phyloP scores from a whole-genome alignment of 2,329 filamentous ascomycete genomes.

The Aspergillus arachidicola region DNA sequence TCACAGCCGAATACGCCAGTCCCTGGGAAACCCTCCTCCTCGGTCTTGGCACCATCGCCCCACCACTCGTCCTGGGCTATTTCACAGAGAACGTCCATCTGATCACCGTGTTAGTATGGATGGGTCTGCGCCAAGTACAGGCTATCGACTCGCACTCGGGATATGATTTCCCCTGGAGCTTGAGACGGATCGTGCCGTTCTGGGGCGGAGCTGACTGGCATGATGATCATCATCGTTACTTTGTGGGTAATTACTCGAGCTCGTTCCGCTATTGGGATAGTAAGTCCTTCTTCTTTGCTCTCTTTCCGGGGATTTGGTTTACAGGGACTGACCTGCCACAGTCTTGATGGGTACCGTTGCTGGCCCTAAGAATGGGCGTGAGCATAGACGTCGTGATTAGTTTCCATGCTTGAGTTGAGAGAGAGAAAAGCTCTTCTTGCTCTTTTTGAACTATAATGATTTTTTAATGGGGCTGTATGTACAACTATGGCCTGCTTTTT shows the following conservation, averaged over 20 bases:
- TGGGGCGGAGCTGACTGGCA: constrained; percentile 96
- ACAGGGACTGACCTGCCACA: constrained; percentile 5
- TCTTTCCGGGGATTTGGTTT: not conserved
- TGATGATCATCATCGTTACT: constrained; percentile 93
- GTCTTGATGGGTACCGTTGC: constrained; percentile 28
- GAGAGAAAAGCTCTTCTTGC: not conserved
- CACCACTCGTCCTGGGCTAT: constrained; percentile 76
- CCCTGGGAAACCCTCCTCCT: constrained; percentile 94
- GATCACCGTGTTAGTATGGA: constrained; percentile 95
- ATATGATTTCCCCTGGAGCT: constrained; percentile 95
- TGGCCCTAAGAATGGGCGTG: constrained; percentile 20
- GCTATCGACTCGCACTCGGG: constrained; percentile 95
- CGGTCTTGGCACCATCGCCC: constrained; percentile 78
- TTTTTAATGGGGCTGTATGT: not conserved
- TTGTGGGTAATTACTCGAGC: constrained; percentile 94
- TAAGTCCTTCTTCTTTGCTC: constrained; percentile 12
- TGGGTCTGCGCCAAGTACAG: constrained; percentile 85
- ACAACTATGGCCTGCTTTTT: not conserved
- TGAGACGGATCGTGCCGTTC: constrained; percentile 84
- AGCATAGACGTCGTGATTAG: constrained; percentile 9
- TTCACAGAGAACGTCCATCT: constrained; percentile 85
- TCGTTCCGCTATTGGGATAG: constrained; percentile 97
- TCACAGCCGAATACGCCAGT: constrained; percentile 94
- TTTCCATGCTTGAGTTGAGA: too few relatives aligned
- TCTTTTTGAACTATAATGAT: not conserved